Evolutionary conservation across 202 grass and related monocot genomes (phyloP), one percentile per base, ranked within the genome.

Genomic region (Schoenoplectus tabernaemontani): DNA sequence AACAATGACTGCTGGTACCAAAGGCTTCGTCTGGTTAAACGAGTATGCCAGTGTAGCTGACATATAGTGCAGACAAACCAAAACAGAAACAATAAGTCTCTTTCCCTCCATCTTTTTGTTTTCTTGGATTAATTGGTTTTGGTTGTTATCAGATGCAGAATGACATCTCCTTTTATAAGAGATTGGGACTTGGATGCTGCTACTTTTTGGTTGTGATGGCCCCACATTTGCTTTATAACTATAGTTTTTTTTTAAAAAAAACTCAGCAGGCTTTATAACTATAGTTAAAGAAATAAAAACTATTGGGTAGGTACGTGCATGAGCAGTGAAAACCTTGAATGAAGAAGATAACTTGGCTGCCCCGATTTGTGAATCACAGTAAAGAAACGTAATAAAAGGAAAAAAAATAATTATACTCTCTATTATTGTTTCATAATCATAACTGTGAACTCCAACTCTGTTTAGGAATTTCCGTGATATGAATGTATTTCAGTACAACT

Each of bases 1-100:
- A n/a, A 77, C 85, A 34, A 95, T 77, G 56, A 93, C 68, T 73
- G 91, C 86, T 57, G 91, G 86, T 77, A 75, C 76, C 82, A 23
- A 7, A 0, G 77, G 77, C 46, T 19, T 44, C 0, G 77, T 80
- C 59, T 61, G 57, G 57, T 80, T 80, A 41, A 60, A 80, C 0
- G 57, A 47, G 57, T 64, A 80, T 63, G 77, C 77, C 43, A 80
- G 38, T 80, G 39, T 5, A 51, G 5, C 39, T 47, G 57, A 62
- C 15, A 80, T 33, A 32, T 47, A 59, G 11, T 8, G 64, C 37
- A 80, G 15, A 65, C 10, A 30, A 65, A 80, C 7, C 1, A 80
- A 34, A 63, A 64, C n/a, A 64, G 20, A 26, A 51, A 46, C 23
- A 33, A 64, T 37, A 0, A 44, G 38, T 80, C 60, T 80, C 38